Evolutionary conservation across 345 rosid genomes (phyloP).

Genomic region (Acer campestre): DNA sequence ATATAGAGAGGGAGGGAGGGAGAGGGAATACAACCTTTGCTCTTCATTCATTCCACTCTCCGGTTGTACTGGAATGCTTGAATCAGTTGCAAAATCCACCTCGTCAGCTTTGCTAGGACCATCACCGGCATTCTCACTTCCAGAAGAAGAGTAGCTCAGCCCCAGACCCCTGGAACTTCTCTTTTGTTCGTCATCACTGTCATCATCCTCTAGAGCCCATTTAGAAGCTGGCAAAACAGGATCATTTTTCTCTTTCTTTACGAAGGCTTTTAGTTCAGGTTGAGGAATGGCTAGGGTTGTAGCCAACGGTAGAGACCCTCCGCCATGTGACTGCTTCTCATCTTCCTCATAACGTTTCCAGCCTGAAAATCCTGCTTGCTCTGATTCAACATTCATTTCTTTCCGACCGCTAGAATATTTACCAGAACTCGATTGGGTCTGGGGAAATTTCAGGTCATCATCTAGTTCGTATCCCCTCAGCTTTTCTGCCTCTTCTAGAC

Average conservation of each 20-base stretch:
- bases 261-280: conserved; percentile 66
- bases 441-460: conserved; percentile 66
- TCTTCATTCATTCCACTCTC: conserved; percentile 82
- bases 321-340: conserved; percentile 41
- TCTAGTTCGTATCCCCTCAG: conserved; percentile 82
- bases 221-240: conserved; percentile 86
- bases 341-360: conserved; percentile 50
- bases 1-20: not conserved
- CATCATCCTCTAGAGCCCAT: conserved; percentile 97
- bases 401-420: conserved; percentile 51
- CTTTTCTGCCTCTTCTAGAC: conserved; percentile 95
- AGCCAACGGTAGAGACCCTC: conserved; percentile 42
- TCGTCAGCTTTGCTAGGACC: conserved; percentile 59
- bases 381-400: conserved; percentile 53
- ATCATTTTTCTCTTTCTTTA: conserved; percentile 72
- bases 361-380: conserved; percentile 45
- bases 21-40: conserved; percentile 59
- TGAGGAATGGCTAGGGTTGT: conserved; percentile 58
- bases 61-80: conserved; percentile 48
- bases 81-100: conserved; percentile 51
- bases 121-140: conserved; percentile 83
- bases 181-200: conserved; percentile 81
- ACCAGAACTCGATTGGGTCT: conserved; percentile 52
- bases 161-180: conserved; percentile 53
- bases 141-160: conserved; percentile 85